Percentiles rank a stretch among this genome's conserved stretches.
Evolutionary conservation across 2,329 filamentous ascomycete species (phyloP).

Genomic region (Penicillium sp.): DNA sequence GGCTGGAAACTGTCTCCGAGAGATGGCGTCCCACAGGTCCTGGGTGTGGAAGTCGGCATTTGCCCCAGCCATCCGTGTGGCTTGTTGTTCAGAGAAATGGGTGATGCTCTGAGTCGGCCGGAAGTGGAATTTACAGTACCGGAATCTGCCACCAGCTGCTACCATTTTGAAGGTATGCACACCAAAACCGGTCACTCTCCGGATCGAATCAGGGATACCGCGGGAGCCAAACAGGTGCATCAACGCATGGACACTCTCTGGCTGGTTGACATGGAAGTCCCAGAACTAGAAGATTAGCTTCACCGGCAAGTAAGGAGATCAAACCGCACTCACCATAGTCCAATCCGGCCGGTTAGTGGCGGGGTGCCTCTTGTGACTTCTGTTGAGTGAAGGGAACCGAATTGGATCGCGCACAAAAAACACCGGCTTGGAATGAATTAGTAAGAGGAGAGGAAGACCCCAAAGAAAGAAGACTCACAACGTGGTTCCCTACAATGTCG

Average conservation of each 20-base stretch:
- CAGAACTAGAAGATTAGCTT: conserved; percentile 23
- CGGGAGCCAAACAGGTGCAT: conserved; percentile 65
- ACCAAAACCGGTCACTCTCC: conserved; percentile 65
- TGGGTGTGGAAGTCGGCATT: conserved; percentile 79
- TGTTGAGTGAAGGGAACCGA: conserved; percentile 70
- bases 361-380: conserved; percentile 67
- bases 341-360: conserved; percentile 24
- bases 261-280: conserved; percentile 55
- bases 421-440: conserved; percentile 48
- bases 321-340: conserved; percentile 23
- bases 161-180: conserved; percentile 62
- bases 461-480: not conserved
- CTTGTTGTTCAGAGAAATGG: conserved; percentile 64
- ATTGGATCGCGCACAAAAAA: conserved; percentile 70
- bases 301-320: too few species aligned
- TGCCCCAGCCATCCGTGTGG: conserved; percentile 68
- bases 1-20: conserved; percentile 66
- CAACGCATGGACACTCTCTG: conserved; percentile 61
- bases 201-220: conserved; percentile 63
- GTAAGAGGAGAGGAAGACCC: not conserved
- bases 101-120: conserved; percentile 39
- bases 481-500: conserved; percentile 48
- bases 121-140: conserved; percentile 61
- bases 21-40: conserved; percentile 71
- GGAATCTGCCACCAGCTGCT: conserved; percentile 40